Base-by-base conservation (phyloP, 768 basidiomycete species). In the Termitomyces sp. region DNA sequence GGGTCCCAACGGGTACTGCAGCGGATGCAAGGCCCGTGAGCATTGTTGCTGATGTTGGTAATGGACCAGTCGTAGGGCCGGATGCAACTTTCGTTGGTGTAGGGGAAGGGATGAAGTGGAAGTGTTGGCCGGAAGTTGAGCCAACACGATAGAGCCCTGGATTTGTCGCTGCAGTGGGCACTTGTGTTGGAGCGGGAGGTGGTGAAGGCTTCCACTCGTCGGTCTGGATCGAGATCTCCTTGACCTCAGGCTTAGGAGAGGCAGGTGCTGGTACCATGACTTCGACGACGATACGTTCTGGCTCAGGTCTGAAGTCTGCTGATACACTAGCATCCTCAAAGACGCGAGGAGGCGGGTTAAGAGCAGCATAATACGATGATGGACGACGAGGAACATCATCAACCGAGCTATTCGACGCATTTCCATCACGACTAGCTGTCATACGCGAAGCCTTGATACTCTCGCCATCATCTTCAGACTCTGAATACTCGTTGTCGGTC, bases 151-250 rank as follows among this genome's bases (percentile, higher is more conserved):
- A 87, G 24, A 86, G 73, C 13, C 77, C 71, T 30, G 76, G 69
- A 3, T 74, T 69, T 6, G 75, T 51, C 22, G 68, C 52, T 8
- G 66, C 54, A 1, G 66, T 54, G n/a, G 75, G 68, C 52, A 74
- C 66, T 4, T 71, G 65, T 18, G 69, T 59, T 24, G 73, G 70
- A 0, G 70, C 58, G 5, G 76, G 68, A 1, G 74, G 68, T 9
- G 78, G 67, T 9, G 79, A 75, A 12, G 82, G 82, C 14, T 68
- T 72, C 87, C 86, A 88, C 51, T 80, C 79, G 60, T 94, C 92
- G 1, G 91, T 93, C 73, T 94, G 91, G 35, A 86, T 84, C 3
- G 85, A 88, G 59, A 84, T 88, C 63, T 94, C 91, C 66, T 77
- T 85, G 33, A 82, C 72, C 63, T 90, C 85, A 0, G 84, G 82